Percentiles rank a stretch among this genome's conserved stretches.
Conservation (phyloP, 1,139 yeast genomes). For the Nematodospora anomalae region DNA sequence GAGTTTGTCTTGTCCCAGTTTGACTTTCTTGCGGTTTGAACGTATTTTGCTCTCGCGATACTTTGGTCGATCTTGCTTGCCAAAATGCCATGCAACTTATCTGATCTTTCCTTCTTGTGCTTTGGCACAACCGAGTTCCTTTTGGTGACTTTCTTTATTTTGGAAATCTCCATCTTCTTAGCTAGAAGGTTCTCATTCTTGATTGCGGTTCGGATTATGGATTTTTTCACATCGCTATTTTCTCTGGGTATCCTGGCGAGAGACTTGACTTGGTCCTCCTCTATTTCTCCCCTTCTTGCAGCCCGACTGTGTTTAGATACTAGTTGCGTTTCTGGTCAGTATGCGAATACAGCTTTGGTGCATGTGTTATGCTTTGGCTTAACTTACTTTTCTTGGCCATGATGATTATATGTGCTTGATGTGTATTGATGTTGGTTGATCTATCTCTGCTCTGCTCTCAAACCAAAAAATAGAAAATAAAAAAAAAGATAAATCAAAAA, state of each 20-base stretch:
- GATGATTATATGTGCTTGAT: too few relatives aligned
- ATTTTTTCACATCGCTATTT: conserved; percentile 56
- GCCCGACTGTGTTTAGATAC: conserved; percentile 75
- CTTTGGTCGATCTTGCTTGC: conserved; percentile 64
- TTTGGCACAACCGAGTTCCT: conserved; percentile 37
- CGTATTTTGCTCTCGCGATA: conserved; percentile 59
- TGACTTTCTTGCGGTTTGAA: conserved; percentile 62
- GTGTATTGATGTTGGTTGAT: not conserved
- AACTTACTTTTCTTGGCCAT: not conserved
- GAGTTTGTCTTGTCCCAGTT: conserved; percentile 73
- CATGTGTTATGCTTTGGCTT: too few relatives aligned
- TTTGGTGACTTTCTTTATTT: conserved; percentile 34
- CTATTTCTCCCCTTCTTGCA: conserved; percentile 62
- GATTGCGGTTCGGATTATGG: conserved; percentile 67
- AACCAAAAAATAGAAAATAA: not conserved
- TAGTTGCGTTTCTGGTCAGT: too few relatives aligned
- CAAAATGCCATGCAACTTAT: conserved; percentile 55
- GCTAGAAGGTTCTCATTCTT: conserved; percentile 63
- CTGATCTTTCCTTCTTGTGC: conserved; percentile 47
- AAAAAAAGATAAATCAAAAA: too few relatives aligned
- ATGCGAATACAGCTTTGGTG: too few relatives aligned
- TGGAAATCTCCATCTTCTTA: conserved; percentile 52
- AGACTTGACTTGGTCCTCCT: conserved; percentile 46
- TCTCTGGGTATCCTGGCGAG: conserved; percentile 58
- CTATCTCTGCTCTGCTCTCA: not conserved